phyloP scores from a whole-genome alignment of 805 yeast genomes.

The Myxozyma sirexii region DNA sequence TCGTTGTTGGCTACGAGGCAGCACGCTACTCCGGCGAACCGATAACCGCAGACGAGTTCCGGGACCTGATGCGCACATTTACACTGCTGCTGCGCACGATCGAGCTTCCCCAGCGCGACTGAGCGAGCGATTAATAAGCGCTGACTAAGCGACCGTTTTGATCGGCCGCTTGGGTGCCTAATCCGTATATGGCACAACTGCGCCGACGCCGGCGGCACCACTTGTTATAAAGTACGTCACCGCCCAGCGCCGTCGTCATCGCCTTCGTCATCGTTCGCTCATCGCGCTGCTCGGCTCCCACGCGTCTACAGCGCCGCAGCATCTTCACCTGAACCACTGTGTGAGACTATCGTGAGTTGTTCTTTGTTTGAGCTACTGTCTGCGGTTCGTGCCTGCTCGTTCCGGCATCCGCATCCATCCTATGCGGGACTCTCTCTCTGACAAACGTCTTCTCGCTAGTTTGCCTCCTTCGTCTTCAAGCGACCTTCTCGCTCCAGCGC shows the following conservation, averaged over 20 bases:
- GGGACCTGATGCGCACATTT: slow-evolving; percentile 53
- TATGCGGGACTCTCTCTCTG: not conserved
- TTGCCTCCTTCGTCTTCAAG: not conserved
- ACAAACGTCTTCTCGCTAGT: not conserved
- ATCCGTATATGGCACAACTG: not conserved
- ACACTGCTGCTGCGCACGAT: slow-evolving; percentile 18
- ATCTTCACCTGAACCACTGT: not conserved
- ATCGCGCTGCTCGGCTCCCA: slow-evolving; percentile 11
- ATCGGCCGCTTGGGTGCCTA: slow-evolving; percentile 9
- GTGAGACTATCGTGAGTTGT: not conserved
- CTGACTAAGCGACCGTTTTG: not conserved
- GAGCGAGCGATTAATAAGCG: not conserved
- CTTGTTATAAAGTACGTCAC: slow-evolving; percentile 25
- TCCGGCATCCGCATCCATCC: not conserved
- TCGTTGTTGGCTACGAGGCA: slow-evolving; percentile 62
- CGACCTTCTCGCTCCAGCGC: too few relatives aligned
- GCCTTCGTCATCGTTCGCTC: slow-evolving; percentile 27
- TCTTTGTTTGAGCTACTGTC: not conserved
- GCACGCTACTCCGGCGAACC: slow-evolving; percentile 66
- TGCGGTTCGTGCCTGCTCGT: not conserved
- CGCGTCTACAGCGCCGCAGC: slow-evolving; percentile 12
- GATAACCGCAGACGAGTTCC: slow-evolving; percentile 61
- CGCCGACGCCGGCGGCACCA: not conserved
- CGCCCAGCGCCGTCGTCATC: slow-evolving; percentile 18
- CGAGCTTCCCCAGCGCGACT: slow-evolving; percentile 6